Evolutionary conservation across 129 eudicot genomes (phyloP), one percentile per base, ranked within the genome.

Genomic region (Deinandra increscens): DNA sequence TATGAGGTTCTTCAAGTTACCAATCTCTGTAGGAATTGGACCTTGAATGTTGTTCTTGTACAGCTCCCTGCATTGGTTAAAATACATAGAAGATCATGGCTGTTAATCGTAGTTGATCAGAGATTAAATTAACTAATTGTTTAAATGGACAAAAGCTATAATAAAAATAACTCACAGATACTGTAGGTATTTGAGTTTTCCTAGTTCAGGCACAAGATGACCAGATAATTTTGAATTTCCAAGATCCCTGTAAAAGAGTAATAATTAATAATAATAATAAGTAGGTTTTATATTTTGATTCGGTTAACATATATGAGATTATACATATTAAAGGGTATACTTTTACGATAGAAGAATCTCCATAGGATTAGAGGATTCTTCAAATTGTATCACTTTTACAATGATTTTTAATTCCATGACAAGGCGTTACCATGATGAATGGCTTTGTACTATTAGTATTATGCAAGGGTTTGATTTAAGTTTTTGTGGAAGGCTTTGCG

Each of bases 161-260:
- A 17, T 50, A 53, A 48, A 22, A 70, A 50, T 38, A 34, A 84
- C 95, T 92, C 66, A 92, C 98, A 92, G 84, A 85, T 92, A 92
- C 72, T 92, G 96, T 51, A 92, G 96, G 69, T 92, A 84, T 75
- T 89, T 87, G 59, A 92, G 98, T 49, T 80, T 84, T 39, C 96
- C 98, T 48, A 92, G 92, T 43, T 92, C 98, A 68, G 95, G 76
- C 56, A 89, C 96, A 42, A 92, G 82, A 76, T 86, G 90, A 70
- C 98, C 98, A 26, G 96, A 84, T 64, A 92, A 82, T 74, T 92
- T 92, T 60, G 98, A 84, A 75, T 92, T 92, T 42, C 98, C 98
- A 58, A 92, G 89, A 79, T 92, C 98, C 85, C 98, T 89, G 83
- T 74, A 72, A 51, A 71, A 66, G 36, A 58, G 9, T 22, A 48